Evolutionary conservation across 192 early-diverging fungal genomes (phyloP).

Genomic region (Phycomyces nitens): DNA sequence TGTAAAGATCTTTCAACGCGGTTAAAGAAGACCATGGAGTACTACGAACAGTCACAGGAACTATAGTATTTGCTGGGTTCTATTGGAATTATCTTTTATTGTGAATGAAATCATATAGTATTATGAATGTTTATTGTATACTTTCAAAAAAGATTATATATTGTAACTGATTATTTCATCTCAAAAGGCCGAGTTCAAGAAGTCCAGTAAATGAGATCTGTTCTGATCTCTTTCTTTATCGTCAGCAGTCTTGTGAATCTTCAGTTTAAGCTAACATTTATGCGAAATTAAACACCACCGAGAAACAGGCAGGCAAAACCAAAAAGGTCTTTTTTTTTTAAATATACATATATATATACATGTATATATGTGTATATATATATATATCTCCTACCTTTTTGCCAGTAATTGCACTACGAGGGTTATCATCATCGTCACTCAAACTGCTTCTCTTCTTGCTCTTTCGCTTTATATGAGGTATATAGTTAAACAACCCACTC

Average conservation of each 20-base stretch:
- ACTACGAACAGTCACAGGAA: too few relatives aligned
- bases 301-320: not conserved
- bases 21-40: too few relatives aligned
- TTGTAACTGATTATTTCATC: not conserved
- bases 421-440: not conserved
- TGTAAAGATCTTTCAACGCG: not conserved
- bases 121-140: not conserved
- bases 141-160: not conserved
- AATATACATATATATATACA: not conserved
- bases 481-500: too few relatives aligned
- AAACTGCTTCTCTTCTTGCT: not conserved
- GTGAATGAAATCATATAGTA: too few relatives aligned
- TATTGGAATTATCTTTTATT: too few relatives aligned
- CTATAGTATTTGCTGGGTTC: too few relatives aligned
- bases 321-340: not conserved
- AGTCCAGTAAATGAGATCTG: conserved; percentile 28
- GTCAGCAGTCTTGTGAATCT: conserved; percentile 29
- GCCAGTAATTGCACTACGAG: conserved; percentile 29
- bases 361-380: too few relatives aligned
- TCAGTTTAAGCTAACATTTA: conserved; percentile 26
- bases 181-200: conserved; percentile 34
- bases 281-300: too few relatives aligned
- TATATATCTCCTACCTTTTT: conserved; percentile 25
- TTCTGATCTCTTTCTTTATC: conserved; percentile 32
- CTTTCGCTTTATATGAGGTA: not conserved